phyloP scores from a whole-genome alignment of 345 rosid species.

The Limnanthes douglasii region DNA sequence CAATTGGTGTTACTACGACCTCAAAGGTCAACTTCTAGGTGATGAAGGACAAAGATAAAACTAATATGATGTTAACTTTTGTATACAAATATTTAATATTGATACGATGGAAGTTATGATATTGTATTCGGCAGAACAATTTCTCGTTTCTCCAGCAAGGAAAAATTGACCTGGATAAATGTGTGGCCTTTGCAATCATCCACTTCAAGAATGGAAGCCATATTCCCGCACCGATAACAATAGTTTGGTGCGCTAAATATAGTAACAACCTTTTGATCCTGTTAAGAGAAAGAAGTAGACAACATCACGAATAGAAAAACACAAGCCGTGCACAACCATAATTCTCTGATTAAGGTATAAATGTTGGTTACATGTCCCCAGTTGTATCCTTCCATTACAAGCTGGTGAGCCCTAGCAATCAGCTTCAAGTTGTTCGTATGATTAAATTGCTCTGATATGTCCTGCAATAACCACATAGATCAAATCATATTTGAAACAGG shows the following conservation, averaged over 20 bases:
- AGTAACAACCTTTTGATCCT: conserved; percentile 76
- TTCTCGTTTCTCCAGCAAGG: no score
- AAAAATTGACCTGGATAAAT: no score
- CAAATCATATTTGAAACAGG: no score
- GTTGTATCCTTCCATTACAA: conserved; percentile 85
- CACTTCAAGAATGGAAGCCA: conserved; percentile 82
- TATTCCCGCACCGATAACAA: conserved; percentile 72
- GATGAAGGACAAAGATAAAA: no score
- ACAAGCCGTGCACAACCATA: background rate
- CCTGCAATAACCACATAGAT: no score
- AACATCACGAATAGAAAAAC: conserved; percentile 1
- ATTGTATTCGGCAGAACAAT: no score
- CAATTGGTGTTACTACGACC: no score
- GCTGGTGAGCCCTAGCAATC: conserved; percentile 82
- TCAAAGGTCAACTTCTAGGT: no score
- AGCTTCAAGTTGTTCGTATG: conserved; percentile 64
- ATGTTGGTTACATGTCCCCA: conserved; percentile 91
- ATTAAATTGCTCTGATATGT: conserved; percentile 57
- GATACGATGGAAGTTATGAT: no score
- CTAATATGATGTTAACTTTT: no score
- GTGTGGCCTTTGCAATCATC: conserved; percentile 77
- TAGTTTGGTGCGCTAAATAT: conserved; percentile 82
- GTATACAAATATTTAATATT: no score
- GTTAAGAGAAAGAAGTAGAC: background rate
- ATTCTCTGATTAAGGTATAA: conserved; percentile 2